Base-by-base conservation (phyloP, 2,329 filamentous ascomycete genomes). In the Allantophomopsis lycopodina region DNA sequence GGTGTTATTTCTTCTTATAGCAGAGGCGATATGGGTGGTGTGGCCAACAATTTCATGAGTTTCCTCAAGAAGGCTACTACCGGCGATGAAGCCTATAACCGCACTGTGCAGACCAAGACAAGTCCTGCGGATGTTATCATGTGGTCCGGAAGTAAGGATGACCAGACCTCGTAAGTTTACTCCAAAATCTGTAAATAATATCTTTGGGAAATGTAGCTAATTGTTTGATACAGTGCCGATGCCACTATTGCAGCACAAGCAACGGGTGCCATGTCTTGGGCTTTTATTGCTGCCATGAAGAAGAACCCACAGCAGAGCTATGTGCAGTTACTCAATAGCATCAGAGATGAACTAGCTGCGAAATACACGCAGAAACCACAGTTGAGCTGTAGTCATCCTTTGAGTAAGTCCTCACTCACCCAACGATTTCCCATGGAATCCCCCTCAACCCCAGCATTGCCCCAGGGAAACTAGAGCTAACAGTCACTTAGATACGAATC, bases 241-340 rank as follows among this genome's bases (percentile, higher is more conserved):
- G 88, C 91, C 11, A 83, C 78, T 20, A 95, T 96, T 49, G 76
- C 72, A 34, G 78, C 85, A 41, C 73, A 95, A 63, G 89, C 91
- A 28, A 98, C 91, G 0, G 91, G 91, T 40, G 91, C 91, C 60
- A 96, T 98, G 91, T 94, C 87, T 3, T 95, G 83, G 77, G 91
- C 91, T 2, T 98, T 98, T 60, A 91, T 98, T 59, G 78, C 73
- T 1, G 81, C 88, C 15, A 71, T 96, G 54, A 88, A 83, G 68
- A 86, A 88, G 66, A 94, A 94, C 56, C 86, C 86, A 1, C 81
- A 94, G 57, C 91, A 96, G 66, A 94, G 83, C 63, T 98, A 98
- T 56, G 84, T 96, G 38, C 80, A 95, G 66, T 68, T 98, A 42
- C 72, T 98, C 49, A 96, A 95, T 69, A 94, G 80, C 60, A 88